Percentiles rank a stretch among this genome's conserved stretches.
Evolutionary conservation across 2,329 filamentous ascomycete species (phyloP).

Genomic region (Colletotrichum sp.): DNA sequence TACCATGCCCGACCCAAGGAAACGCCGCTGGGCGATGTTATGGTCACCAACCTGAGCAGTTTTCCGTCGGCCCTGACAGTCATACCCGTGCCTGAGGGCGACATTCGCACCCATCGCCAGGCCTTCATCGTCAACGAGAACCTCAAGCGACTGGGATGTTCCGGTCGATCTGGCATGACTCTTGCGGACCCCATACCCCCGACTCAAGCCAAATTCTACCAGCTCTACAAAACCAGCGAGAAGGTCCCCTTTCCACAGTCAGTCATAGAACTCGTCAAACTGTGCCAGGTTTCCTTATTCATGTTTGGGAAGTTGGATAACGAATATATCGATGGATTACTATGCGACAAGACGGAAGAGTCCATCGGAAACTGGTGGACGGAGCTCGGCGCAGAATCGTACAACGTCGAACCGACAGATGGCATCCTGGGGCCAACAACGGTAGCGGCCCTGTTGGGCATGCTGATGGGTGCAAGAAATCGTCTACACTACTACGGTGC

Average conservation of each 20-base stretch:
- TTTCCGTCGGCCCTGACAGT: constrained; percentile 93
- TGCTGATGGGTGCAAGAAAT: constrained; percentile 89
- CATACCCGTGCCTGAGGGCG: constrained; percentile 87
- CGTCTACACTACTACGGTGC: constrained; percentile 84
- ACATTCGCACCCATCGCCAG: constrained; percentile 79
- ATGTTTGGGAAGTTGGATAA: constrained; percentile 87
- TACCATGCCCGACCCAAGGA: constrained; percentile 85
- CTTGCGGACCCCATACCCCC: constrained; percentile 79
- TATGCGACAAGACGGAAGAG: constrained; percentile 92
- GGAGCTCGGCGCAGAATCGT: constrained; percentile 89
- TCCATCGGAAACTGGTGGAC: constrained; percentile 96
- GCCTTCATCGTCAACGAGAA: constrained; percentile 95
- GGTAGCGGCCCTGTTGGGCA: constrained; percentile 84
- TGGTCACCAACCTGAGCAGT: constrained; percentile 92
- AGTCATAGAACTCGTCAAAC: constrained; percentile 86
- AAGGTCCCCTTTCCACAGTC: constrained; percentile 78
- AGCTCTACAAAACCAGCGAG: constrained; percentile 87
- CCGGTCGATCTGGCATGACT: constrained; percentile 85
- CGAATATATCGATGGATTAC: constrained; percentile 87
- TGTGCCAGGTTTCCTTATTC: constrained; percentile 88
- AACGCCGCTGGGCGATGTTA: constrained; percentile 81
- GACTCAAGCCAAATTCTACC: constrained; percentile 88
- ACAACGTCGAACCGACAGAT: constrained; percentile 90
- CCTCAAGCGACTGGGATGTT: constrained; percentile 89
- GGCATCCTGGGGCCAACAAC: constrained; percentile 92